Evolutionary conservation across 2,329 filamentous ascomycete genomes (phyloP).

Genomic region (Trichoderma sp.): DNA sequence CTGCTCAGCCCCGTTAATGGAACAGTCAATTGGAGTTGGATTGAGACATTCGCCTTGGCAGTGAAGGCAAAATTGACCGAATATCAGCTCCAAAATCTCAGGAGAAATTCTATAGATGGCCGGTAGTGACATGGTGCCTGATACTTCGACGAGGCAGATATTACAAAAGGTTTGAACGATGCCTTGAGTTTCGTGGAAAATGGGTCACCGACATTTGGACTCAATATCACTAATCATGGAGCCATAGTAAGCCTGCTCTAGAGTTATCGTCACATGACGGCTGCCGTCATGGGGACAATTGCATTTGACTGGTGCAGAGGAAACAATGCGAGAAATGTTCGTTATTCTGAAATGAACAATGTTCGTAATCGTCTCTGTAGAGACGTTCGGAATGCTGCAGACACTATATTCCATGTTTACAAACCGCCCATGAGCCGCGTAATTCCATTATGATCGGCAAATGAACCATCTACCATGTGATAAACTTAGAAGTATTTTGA

Average conservation of each 20-base stretch:
- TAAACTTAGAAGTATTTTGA: too few species aligned
- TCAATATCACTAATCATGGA: not conserved
- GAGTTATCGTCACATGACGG: not conserved
- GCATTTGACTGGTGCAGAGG: too few species aligned
- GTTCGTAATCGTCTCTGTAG: too few species aligned
- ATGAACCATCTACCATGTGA: too few species aligned
- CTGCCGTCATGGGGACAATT: too few species aligned
- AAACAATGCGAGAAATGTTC: too few species aligned
- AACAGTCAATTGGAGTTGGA: not conserved
- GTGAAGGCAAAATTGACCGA: not conserved
- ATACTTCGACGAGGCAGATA: not conserved
- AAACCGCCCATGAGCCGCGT: too few species aligned
- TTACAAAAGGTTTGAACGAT: not conserved
- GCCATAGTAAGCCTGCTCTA: not conserved
- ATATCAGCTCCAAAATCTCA: not conserved
- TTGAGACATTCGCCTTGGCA: not conserved
- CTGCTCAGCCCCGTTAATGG: not conserved
- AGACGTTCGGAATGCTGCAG: too few species aligned
- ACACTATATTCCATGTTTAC: accelerated
- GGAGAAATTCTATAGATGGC: not conserved
- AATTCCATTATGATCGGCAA: too few species aligned
- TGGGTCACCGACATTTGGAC: not conserved
- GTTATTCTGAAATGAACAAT: too few species aligned
- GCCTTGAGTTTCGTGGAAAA: not conserved
- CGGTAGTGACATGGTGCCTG: not conserved